Conservation (phyloP, 2,329 filamentous ascomycete genomes). For the Pseudogymnoascus verrucosus region DNA sequence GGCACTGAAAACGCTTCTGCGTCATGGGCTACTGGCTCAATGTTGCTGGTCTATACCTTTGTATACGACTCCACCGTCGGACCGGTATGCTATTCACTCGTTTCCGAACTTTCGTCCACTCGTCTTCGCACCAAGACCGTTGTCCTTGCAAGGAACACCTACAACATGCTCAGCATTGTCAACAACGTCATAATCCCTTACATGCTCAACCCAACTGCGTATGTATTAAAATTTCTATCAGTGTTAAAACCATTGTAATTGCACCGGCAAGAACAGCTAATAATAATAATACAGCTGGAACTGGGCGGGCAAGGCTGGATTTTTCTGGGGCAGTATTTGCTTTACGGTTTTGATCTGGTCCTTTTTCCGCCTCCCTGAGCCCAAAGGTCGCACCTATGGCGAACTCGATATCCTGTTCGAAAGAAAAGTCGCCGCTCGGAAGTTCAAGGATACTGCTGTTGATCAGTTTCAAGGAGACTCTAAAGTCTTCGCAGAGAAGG, state of each 20-base stretch:
- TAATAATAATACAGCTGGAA: constrained; percentile 46
- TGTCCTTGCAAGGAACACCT: constrained; percentile 30
- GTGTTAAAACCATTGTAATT: too few species aligned
- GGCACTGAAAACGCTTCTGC: constrained; percentile 31
- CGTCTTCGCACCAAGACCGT: constrained; percentile 34
- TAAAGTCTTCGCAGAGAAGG: constrained; percentile 25
- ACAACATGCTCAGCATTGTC: constrained; percentile 28
- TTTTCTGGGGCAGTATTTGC: constrained; percentile 80
- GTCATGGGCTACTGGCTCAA: constrained; percentile 35
- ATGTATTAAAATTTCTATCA: too few species aligned
- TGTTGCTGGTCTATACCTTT: constrained; percentile 35
- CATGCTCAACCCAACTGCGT: constrained; percentile 35
- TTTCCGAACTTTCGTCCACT: constrained; percentile 33
- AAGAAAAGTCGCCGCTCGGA: constrained; percentile 41
- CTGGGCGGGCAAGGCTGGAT: constrained; percentile 76
- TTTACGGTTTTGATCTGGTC: constrained; percentile 75
- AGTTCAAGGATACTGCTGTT: constrained; percentile 47
- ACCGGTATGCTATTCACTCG: constrained; percentile 34
- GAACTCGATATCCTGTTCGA: constrained; percentile 81
- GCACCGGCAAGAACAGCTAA: too few species aligned
- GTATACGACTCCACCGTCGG: constrained; percentile 38
- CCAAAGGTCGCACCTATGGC: constrained; percentile 69
- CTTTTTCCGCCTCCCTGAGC: constrained; percentile 75
- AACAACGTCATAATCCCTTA: constrained; percentile 23
- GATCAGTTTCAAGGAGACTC: constrained; percentile 45